A percentile compares a stretch with the other conserved stretches of the same genome.
phyloP scores from a whole-genome alignment of 225 moss, liverwort and hornwort genomes.

The Climacium dendroides region DNA sequence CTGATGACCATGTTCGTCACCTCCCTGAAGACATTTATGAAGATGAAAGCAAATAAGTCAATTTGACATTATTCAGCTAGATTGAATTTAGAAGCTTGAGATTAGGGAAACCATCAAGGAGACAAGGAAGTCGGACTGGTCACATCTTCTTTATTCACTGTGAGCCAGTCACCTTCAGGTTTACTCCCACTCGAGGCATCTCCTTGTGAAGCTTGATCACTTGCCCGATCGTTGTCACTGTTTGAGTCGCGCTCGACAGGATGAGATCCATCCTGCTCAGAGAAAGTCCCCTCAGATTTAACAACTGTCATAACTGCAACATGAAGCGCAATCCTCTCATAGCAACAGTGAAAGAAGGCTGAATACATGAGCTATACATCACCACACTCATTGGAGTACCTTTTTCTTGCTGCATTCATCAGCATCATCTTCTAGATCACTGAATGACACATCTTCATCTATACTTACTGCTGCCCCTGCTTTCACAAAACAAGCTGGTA shows the following conservation, averaged over 20 bases:
- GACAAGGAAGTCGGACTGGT: conserved; percentile 66
- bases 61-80: conserved; percentile 14
- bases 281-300: conserved; percentile 6
- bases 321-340: neutral
- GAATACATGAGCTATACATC: neutral
- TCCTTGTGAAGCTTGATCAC: conserved; percentile 14
- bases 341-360: neutral
- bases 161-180: conserved; percentile 80
- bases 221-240: neutral
- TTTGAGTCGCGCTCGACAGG: neutral
- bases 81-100: neutral
- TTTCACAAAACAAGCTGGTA: neutral
- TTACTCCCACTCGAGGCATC: conserved; percentile 32
- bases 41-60: conserved; percentile 12
- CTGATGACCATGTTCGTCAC: neutral
- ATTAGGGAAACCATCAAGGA: neutral
- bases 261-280: conserved; percentile 24
- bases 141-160: conserved; percentile 77
- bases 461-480: conserved; percentile 27
- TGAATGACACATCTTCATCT: conserved; percentile 93
- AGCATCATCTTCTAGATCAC: conserved; percentile 86
- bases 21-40: conserved; percentile 1
- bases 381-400: conserved; percentile 13
- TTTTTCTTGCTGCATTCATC: conserved; percentile 27
- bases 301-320: neutral